Percentiles rank a stretch among this genome's conserved stretches.
phyloP scores from a whole-genome alignment of 2,329 filamentous ascomycete species.

The Cercospora berteroae region DNA sequence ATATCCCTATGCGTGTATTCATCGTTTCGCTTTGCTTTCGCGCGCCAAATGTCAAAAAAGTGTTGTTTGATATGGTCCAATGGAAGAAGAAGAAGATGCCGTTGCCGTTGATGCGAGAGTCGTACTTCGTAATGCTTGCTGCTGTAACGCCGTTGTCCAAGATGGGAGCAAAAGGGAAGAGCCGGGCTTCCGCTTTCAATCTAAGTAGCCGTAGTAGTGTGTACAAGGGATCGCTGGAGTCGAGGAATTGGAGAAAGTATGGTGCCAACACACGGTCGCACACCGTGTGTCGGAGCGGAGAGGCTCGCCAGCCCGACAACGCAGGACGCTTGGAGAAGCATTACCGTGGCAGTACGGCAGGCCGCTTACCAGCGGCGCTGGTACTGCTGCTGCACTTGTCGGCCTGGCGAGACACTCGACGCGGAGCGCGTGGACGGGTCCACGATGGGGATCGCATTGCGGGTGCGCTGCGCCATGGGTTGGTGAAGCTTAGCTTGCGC shows the following conservation, averaged over 20 bases:
- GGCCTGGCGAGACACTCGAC: slow-evolving; percentile 69
- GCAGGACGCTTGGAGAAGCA: slow-evolving; percentile 24
- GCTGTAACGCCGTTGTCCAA: slow-evolving; percentile 28
- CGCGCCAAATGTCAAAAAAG: neutral
- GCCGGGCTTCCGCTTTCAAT: slow-evolving; percentile 20
- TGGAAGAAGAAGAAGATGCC: slow-evolving; percentile 16
- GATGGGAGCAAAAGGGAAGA: slow-evolving; percentile 13
- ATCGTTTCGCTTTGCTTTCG: neutral
- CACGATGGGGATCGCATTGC: slow-evolving; percentile 96
- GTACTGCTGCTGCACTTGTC: slow-evolving; percentile 59
- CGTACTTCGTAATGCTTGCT: slow-evolving; percentile 27
- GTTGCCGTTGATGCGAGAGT: slow-evolving; percentile 23
- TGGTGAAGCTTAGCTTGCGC: slow-evolving; percentile 79
- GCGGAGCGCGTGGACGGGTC: slow-evolving; percentile 91
- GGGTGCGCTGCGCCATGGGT: slow-evolving; percentile 80
- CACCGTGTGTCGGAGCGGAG: slow-evolving; percentile 14
- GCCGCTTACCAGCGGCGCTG: slow-evolving; percentile 48
- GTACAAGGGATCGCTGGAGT: slow-evolving; percentile 29
- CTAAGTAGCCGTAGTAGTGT: slow-evolving; percentile 26
- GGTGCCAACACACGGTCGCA: slow-evolving; percentile 10
- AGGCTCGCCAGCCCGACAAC: slow-evolving; percentile 30
- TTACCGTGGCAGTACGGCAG: slow-evolving; percentile 18
- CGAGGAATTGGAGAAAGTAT: slow-evolving; percentile 6
- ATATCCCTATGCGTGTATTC: slow-evolving; percentile 1
- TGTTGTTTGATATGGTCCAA: slow-evolving; percentile 12